Percentiles rank a stretch among this genome's conserved stretches.
These are phyloP conservation scores for Moniliella sp. DNA, from an alignment of 1,284 basidiomycete species.

Conservation along the genomic window DNA sequence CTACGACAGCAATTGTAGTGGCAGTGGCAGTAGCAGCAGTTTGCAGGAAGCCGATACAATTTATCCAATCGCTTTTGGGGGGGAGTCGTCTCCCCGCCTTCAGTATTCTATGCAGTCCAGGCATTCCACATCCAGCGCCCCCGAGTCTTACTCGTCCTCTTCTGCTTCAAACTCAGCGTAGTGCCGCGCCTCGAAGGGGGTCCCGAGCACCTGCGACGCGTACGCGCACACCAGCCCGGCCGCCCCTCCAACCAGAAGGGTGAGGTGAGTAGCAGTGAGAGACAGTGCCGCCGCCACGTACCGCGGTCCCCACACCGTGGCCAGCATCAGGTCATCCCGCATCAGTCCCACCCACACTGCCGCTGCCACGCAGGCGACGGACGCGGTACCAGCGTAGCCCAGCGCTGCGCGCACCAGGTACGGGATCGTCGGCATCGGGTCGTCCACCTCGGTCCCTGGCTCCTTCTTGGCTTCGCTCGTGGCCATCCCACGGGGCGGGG, in stretches of 20 bases:
- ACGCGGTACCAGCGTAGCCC: constrained; percentile 53
- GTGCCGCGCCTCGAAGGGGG: too few relatives aligned
- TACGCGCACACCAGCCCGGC: constrained; percentile 9
- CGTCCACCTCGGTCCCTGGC: too few relatives aligned
- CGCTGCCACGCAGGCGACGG: constrained; percentile 45
- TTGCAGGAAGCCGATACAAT: too few relatives aligned
- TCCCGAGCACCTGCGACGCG: neutral
- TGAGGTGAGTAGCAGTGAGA: constrained; percentile 37
- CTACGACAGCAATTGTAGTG: too few relatives aligned
- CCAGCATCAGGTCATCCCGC: constrained; percentile 82
- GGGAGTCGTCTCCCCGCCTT: too few relatives aligned
- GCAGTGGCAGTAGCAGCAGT: too few relatives aligned
- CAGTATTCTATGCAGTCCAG: too few relatives aligned
- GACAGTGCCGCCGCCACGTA: constrained; percentile 54
- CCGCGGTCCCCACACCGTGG: constrained; percentile 90
- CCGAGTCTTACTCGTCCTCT: too few relatives aligned
- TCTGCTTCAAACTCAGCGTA: too few relatives aligned
- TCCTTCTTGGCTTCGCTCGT: too few relatives aligned
- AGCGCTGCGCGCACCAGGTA: constrained; percentile 40
- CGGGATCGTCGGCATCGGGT: constrained; percentile 3
- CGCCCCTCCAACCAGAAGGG: constrained; percentile 25
- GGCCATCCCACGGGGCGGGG: constrained; percentile 37
- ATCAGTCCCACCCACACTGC: constrained; percentile 55
- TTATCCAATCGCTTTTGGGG: too few relatives aligned
- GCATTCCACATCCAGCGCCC: too few relatives aligned